Evolutionary conservation across 257 asterid species (phyloP), one percentile per base, ranked within the genome.

Genomic region (Primulina tabacum): DNA sequence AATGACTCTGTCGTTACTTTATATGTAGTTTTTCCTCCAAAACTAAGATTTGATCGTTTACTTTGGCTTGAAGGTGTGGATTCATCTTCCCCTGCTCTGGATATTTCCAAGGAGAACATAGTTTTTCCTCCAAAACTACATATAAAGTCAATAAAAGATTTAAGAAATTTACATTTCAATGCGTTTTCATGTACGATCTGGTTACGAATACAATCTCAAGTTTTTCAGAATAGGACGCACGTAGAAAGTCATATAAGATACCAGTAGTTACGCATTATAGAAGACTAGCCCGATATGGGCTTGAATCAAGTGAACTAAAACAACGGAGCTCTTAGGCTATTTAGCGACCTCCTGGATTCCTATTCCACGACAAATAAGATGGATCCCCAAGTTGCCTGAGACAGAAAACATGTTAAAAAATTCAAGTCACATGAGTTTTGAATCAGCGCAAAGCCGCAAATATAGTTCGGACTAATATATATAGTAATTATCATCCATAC

Each of bases 81-180:
- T 84, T 83, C 99, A 24, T 93, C 99, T 66, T 78, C 86, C 82
- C 89, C 91, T 65, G 96, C 97, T 30, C 64, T 93, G 76, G 88
- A 83, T 62, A 85, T 90, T 73, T 97, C 99, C 69, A 88, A 77
- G 62, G 76, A 85, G 74, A 93, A 93, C 77, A 80, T 21, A 21
- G 24, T 21, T 21, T 21, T 21, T 21, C 24, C 24, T 21, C 24
- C 24, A 21, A 21, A 21, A 21, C 24, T 21, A 21, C 24, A 21
- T 21, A 21, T 21, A 21, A 21, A 21, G 24, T 21, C 24, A 21
- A 21, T 21, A 21, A 50, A 50, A 50, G 18, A 50, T 16, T 28
- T 4, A 14, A 12, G 20, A 50, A 50, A 50, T 50, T 14, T 50
- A 50, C 56, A 50, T 14, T 43, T 16, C 53, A 14, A 47, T 47